Evolutionary conservation across 208 protist genomes (phyloP).

Genomic region (Histomonas meleagridis): DNA sequence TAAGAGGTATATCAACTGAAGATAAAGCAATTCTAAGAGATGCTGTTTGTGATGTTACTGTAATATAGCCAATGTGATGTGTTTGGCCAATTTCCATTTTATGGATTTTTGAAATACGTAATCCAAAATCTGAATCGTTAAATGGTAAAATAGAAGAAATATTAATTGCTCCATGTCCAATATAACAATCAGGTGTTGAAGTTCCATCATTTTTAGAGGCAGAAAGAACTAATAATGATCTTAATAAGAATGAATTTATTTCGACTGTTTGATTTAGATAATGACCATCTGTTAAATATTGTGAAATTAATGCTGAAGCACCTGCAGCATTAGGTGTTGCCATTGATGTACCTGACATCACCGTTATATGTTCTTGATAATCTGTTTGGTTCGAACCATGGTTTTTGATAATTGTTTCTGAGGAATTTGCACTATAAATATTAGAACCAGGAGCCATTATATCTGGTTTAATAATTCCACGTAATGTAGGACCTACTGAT

Average conservation of each 20-base stretch:
- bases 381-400: too few species aligned
- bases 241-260: neutral
- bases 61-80: neutral
- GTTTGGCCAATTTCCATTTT: too few species aligned
- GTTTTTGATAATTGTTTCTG: neutral
- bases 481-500: constrained; percentile 36
- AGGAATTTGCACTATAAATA: neutral
- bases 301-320: neutral
- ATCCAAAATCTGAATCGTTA: neutral
- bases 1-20: neutral
- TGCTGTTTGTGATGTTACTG: neutral
- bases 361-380: neutral
- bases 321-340: neutral
- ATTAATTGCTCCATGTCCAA: neutral
- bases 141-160: neutral
- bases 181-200: neutral
- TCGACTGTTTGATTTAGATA: neutral
- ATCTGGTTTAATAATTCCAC: constrained; percentile 39
- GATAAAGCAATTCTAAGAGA: neutral
- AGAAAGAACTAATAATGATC: neutral
- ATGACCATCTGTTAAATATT: neutral
- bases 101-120: neutral
- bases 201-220: neutral
- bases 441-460: constrained; percentile 40
- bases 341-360: neutral